Percentiles rank a stretch among this genome's conserved stretches.
These are phyloP conservation scores for Fusarium dlaminii DNA, from an alignment of 2,329 filamentous ascomycete species.

Conservation along the genomic window DNA sequence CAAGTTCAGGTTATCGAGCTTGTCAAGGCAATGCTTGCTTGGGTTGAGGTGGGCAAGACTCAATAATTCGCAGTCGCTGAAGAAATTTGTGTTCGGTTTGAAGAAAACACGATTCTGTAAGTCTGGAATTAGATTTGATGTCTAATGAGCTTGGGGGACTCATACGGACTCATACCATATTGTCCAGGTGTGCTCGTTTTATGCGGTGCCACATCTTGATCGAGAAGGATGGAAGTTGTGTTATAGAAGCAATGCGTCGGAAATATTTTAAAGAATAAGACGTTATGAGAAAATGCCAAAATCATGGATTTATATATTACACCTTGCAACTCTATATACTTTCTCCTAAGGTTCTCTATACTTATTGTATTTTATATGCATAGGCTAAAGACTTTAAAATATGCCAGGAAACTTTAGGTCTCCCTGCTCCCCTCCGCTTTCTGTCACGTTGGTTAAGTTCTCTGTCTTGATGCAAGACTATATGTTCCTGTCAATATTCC, in stretches of 20 bases:
- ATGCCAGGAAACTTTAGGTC: no score
- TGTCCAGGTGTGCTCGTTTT: no score
- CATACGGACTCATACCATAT: neutral
- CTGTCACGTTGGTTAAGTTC: neutral
- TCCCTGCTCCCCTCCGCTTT: neutral
- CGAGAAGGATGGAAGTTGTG: neutral
- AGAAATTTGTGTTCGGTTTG: no score
- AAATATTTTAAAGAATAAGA: no score
- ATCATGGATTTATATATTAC: no score
- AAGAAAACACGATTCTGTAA: neutral
- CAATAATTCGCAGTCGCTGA: neutral
- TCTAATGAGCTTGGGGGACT: neutral
- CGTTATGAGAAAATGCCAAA: accelerated
- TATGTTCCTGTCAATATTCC: accelerated
- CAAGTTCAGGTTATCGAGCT: neutral
- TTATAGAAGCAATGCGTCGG: accelerated
- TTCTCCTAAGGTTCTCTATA: neutral
- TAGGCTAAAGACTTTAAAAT: neutral
- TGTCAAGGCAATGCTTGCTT: neutral
- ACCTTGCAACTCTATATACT: no score
- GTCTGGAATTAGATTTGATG: neutral
- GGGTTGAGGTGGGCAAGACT: neutral
- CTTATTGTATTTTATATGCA: neutral
- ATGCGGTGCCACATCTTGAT: no score
- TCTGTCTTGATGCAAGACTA: neutral